phyloP scores from a whole-genome alignment of 2,329 filamentous ascomycete species.

The Stenocarpella maydis region DNA sequence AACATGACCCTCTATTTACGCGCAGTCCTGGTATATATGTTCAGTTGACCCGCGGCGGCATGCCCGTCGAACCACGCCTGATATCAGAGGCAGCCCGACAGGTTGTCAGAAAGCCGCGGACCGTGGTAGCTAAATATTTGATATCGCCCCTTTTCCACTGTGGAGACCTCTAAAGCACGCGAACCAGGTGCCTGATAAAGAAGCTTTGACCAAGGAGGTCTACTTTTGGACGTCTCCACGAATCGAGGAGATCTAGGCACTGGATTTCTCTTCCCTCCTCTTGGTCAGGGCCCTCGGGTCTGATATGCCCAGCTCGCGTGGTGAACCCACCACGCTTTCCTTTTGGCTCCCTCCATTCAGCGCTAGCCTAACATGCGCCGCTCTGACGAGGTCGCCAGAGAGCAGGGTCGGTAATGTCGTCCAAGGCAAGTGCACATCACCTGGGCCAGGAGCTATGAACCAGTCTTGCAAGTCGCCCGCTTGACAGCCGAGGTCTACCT shows the following conservation, averaged over 20 bases:
- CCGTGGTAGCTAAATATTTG: slow-evolving; percentile 16
- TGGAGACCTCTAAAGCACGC: slow-evolving; percentile 14
- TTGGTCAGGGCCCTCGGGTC: neutral
- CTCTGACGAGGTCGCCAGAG: neutral
- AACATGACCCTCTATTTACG: slow-evolving; percentile 7
- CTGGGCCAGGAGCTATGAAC: neutral
- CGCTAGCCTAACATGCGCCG: neutral
- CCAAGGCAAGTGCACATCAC: slow-evolving; percentile 7
- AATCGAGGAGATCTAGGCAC: slow-evolving; percentile 5
- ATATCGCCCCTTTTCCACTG: slow-evolving; percentile 24
- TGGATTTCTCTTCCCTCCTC: neutral
- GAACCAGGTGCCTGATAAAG: slow-evolving; percentile 12
- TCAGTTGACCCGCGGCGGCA: slow-evolving; percentile 20
- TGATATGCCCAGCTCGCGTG: neutral
- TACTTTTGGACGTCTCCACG: slow-evolving; percentile 25
- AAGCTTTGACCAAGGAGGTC: slow-evolving; percentile 30
- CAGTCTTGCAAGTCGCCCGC: slow-evolving; percentile 5
- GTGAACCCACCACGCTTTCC: neutral
- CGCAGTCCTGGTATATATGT: slow-evolving; percentile 18
- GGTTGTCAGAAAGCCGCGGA: slow-evolving; percentile 12
- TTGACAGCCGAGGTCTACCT: slow-evolving; percentile 25
- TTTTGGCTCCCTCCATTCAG: neutral
- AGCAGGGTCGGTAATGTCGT: neutral
- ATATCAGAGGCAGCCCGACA: slow-evolving; percentile 9
- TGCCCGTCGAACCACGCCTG: slow-evolving; percentile 13